Percentiles rank a stretch among this genome's conserved stretches.
Conservation (phyloP, 2,329 filamentous ascomycete species). For the Paramyrothecium roridum region DNA sequence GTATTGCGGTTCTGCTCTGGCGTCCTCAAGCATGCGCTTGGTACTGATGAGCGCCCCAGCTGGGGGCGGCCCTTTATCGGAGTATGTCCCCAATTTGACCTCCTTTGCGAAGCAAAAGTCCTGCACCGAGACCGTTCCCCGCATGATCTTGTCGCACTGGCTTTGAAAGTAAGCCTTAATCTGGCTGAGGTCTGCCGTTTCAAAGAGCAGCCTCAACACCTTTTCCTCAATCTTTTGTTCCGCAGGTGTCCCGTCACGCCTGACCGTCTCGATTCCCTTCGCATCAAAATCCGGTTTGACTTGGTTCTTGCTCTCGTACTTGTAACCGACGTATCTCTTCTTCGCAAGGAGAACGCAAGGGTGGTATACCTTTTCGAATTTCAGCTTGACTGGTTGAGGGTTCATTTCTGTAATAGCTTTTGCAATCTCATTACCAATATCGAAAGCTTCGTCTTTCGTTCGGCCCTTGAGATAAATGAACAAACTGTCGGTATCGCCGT, state of each 20-base stretch:
- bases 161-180: slow-evolving; percentile 87
- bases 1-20: slow-evolving; percentile 85
- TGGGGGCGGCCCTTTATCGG: slow-evolving; percentile 71
- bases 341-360: slow-evolving; percentile 93
- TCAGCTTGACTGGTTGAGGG: slow-evolving; percentile 87
- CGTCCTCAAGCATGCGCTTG: slow-evolving; percentile 81
- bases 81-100: slow-evolving; percentile 84
- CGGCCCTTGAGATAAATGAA: slow-evolving; percentile 88
- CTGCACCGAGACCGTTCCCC: slow-evolving; percentile 80
- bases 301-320: slow-evolving; percentile 80
- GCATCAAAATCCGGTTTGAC: slow-evolving; percentile 86
- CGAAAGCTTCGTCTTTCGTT: slow-evolving; percentile 83
- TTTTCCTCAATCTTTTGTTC: slow-evolving; percentile 97
- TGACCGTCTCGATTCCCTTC: slow-evolving; percentile 96
- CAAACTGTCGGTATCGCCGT: slow-evolving; percentile 94
- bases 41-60: slow-evolving; percentile 88
- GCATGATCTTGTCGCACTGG: slow-evolving; percentile 92
- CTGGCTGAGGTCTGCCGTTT: slow-evolving; percentile 81
- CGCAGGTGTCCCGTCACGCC: slow-evolving; percentile 89
- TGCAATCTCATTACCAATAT: slow-evolving; percentile 89
- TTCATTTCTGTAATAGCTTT: slow-evolving; percentile 85
- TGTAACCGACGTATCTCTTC: slow-evolving; percentile 97
- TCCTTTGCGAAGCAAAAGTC: slow-evolving; percentile 96
- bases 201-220: slow-evolving; percentile 82
- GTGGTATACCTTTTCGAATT: slow-evolving; percentile 98